Base-by-base conservation (phyloP, 129 eudicot genomes). In the Centrapalus pauciflorus region DNA sequence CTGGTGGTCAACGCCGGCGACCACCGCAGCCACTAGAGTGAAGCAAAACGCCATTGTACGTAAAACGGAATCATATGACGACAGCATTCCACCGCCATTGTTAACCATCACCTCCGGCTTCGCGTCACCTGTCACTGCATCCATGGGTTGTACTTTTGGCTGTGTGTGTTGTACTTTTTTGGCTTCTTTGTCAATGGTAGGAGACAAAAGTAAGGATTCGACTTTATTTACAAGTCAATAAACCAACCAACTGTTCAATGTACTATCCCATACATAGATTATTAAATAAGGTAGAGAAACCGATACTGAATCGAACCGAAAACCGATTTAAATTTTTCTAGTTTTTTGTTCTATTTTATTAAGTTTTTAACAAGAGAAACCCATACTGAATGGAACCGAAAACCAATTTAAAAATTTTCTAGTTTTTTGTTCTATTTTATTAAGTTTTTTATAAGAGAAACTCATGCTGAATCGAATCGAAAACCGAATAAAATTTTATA, bases 1-100 rank as follows among this genome's bases (percentile, higher is more conserved):
- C 17, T 74, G 23, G 8, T 26, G 27, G 52, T 74, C 60, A 20
- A 43, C 29, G n/a, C 67, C 79, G 61, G 79, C 67, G 27, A 74
- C 67, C 67, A 55, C 66, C 7, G 61, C 73, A 29, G 73, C 73
- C 4, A 74, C 52, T 1, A 74, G 48, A 28, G 79, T 65, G 2
- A 74, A 65, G 1, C 67, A 48, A 58, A 74, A 41, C 5, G 40
- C 54, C 79, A 45, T 29, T 30, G 27, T 34, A 57, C 79, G 65
- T 56, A 74, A 59, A 66, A 74, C 50, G 38, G 30, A 29, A 24
- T 65, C 67, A 28, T 61, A 71, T n/a, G 41, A 56, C 34, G 4
- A 19, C 23, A 55, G 38, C 13, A 20, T 24, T 37, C 38, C 32
- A 16, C 28, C 10, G 14, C 41, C 41, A 13, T 46, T 12, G 21